Conservation (phyloP, 2,329 filamentous ascomycete species). For the Exophiala spinifera region DNA sequence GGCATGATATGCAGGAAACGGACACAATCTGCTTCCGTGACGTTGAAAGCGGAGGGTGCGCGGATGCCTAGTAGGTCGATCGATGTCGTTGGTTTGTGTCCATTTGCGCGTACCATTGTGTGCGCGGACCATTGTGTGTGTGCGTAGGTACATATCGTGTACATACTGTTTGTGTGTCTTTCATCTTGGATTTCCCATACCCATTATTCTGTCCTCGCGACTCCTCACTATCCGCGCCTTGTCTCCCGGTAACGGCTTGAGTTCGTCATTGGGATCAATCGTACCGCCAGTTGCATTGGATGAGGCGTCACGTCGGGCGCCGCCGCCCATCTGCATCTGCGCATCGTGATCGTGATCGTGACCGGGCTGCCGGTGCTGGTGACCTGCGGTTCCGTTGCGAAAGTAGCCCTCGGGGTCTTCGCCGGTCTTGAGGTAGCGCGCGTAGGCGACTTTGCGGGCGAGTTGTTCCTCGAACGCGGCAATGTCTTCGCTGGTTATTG, state of each 20-base stretch:
- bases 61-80: too few relatives aligned
- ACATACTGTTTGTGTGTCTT: too few relatives aligned
- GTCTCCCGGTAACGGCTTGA: constrained; percentile 50
- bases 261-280: constrained; percentile 48
- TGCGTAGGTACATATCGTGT: too few relatives aligned
- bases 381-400: constrained; percentile 3
- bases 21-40: neutral
- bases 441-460: constrained; percentile 23
- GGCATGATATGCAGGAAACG: too few relatives aligned
- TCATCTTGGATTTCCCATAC: constrained; percentile 6
- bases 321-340: constrained; percentile 17
- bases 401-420: constrained; percentile 29
- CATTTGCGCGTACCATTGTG: too few relatives aligned
- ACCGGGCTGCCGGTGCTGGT: constrained; percentile 30
- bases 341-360: constrained; percentile 5
- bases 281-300: constrained; percentile 27
- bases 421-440: constrained; percentile 26
- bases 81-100: too few relatives aligned
- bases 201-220: constrained; percentile 44
- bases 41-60: neutral
- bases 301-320: neutral
- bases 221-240: constrained; percentile 47
- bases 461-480: constrained; percentile 44
- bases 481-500: constrained; percentile 49
- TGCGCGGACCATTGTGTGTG: too few relatives aligned